Percentiles rank a stretch among this genome's conserved stretches.
These are phyloP conservation scores for Aspergillus leporis DNA, from an alignment of 495 filamentous ascomycete genomes.

Conservation along the genomic window DNA sequence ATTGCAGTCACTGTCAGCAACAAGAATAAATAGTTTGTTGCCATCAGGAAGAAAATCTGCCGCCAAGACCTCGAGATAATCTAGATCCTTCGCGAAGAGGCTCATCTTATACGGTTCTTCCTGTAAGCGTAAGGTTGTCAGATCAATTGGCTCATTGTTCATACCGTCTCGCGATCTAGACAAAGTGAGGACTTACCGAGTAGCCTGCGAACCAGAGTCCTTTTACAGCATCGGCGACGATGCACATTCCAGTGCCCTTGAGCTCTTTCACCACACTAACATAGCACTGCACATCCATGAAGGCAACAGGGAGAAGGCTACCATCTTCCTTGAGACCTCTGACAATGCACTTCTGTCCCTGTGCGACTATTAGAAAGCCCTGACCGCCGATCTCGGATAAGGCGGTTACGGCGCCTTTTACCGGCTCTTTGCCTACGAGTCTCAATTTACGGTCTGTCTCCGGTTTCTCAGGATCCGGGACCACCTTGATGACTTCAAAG, in stretches of 20 bases:
- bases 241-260: slow-evolving; percentile 74
- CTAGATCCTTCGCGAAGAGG: slow-evolving; percentile 83
- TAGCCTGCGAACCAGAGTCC: slow-evolving; percentile 95
- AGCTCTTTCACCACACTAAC: slow-evolving; percentile 80
- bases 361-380: slow-evolving; percentile 85
- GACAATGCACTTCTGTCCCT: slow-evolving; percentile 97
- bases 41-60: slow-evolving; percentile 90
- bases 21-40: slow-evolving; percentile 76
- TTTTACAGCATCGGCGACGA: slow-evolving; percentile 87
- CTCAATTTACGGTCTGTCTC: slow-evolving; percentile 85
- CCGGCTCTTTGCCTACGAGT: slow-evolving; percentile 82
- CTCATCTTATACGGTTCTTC: slow-evolving; percentile 95
- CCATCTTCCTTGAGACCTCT: slow-evolving; percentile 94
- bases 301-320: slow-evolving; percentile 86
- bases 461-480: slow-evolving; percentile 80
- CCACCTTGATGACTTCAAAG: slow-evolving; percentile 86
- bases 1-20: slow-evolving; percentile 81
- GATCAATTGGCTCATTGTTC: background rate
- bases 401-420: slow-evolving; percentile 91
- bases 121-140: slow-evolving; percentile 26
- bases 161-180: background rate
- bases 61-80: slow-evolving; percentile 72
- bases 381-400: slow-evolving; percentile 87
- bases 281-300: slow-evolving; percentile 96
- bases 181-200: slow-evolving; percentile 51